Evolutionary conservation across 192 early-diverging fungal genomes (phyloP), one percentile per base, ranked within the genome.

Genomic region (Coemansia reversa): DNA sequence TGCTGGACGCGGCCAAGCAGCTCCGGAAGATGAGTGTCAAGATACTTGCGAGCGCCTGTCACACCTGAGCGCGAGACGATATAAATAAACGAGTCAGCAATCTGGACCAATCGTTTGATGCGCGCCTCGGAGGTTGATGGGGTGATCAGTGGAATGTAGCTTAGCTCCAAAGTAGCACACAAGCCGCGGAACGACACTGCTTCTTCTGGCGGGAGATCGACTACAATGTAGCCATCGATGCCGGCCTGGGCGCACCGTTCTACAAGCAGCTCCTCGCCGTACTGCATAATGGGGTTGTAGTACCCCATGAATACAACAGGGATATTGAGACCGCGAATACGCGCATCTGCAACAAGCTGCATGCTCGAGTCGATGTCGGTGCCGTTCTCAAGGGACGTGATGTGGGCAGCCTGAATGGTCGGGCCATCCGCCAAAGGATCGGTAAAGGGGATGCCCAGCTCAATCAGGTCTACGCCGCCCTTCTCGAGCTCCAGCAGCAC

Each of bases 261-360:
- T 72, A 96, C 92, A 39, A 99, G 83, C 57, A 82, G 81, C 73
- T 89, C 72, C 83, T 97, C 94, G 19, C 97, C 97, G 75, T 96
- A 98, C 67, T 87, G 92, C 62, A 94, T 85, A 60, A 98, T 88
- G 33, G 97, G 95, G 82, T 99, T 99, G 84, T 92, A 97, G 88
- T 99, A 99, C 24, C 95, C 97, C 96, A 99, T 98, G 68, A 99
- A 93, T 24, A 99, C 84, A 49, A 99, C 84, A 4, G 97, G 97
- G n/a, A 91, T 86, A 56, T 83, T 87, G 29, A 99, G 86, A 8
- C 97, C 97, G 45, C 84, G 83, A 35, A 79, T 62, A 52, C 96
- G 89, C 1, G 97, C 96, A 67, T 89, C 72, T 19, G 79, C 70
- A 35, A 98, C 95, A 59, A 89, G 86, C 35, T 86, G 82, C 47